Evolutionary conservation across 306 rosid genomes (phyloP).

Genomic region (Abrus precatorius): DNA sequence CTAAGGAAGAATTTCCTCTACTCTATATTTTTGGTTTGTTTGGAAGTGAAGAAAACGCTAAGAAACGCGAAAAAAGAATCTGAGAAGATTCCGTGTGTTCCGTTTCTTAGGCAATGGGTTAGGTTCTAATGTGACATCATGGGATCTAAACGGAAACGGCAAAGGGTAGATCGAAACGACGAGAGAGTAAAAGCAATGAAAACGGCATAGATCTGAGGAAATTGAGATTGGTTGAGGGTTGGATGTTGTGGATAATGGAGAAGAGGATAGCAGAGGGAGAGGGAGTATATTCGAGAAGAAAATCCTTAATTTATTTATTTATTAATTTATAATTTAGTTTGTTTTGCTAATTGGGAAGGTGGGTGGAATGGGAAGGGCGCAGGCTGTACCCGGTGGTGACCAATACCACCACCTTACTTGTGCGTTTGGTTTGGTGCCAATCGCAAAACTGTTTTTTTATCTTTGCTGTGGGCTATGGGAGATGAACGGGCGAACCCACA

Average conservation of each 20-base stretch:
- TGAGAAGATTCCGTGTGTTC: constrained; percentile 20
- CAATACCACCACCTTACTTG: constrained; percentile 37
- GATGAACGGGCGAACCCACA: constrained; percentile 43
- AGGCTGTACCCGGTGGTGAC: background rate
- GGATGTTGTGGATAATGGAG: constrained; percentile 28
- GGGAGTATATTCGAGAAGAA: constrained; percentile 48
- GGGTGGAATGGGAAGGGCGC: background rate
- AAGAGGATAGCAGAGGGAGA: background rate
- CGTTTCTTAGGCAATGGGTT: constrained; percentile 11
- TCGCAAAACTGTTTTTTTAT: constrained; percentile 1
- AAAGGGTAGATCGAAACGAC: constrained; percentile 39
- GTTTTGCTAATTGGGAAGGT: background rate
- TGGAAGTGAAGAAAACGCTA: constrained; percentile 27
- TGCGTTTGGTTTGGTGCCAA: constrained; percentile 29
- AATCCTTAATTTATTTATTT: background rate
- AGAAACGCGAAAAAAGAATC: constrained; percentile 34
- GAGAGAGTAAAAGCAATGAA: background rate
- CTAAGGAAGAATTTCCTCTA: background rate
- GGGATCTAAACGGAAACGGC: constrained; percentile 45
- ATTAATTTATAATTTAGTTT: background rate
- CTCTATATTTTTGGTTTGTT: background rate
- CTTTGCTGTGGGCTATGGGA: constrained; percentile 43
- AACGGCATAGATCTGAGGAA: constrained; percentile 58
- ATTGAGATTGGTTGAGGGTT: constrained; percentile 8
- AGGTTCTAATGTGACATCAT: constrained; percentile 21